Base-by-base conservation (phyloP, 1,284 basidiomycete genomes). In the Apiotrichum veenhuisii region DNA sequence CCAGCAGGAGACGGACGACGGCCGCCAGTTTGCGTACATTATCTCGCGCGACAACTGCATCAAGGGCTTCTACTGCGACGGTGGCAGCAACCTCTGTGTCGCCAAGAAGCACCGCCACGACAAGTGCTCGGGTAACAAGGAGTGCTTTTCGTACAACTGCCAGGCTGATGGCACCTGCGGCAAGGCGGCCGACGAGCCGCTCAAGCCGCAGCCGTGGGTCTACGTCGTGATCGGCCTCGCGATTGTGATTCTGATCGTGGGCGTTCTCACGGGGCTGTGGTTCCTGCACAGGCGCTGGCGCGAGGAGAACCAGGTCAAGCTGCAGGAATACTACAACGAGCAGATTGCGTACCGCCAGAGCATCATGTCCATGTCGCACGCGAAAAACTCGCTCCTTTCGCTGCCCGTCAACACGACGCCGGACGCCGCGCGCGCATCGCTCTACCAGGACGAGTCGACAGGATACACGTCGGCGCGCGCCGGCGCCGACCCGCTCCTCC, bases 291-390 rank as follows among this genome's bases (percentile, higher is more conserved):
- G 83, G 27, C 83, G 83, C 60, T 82, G 86, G 61, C 84, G 89
- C 66, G 85, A 86, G 50, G 77, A 80, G 59, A 88, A 91, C 69
- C 85, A 87, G 50, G 85, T 88, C 77, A 88, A 87, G 75, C 85
- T 89, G 64, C 78, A 85, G 50, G 87, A 90, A 67, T 91, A 92
- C 76, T 91, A 89, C 86, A 85, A 86, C 64, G 89, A 92, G 78
- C 62, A 77, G 72, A 71, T 76, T 43, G 75, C 76, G n/a, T 78
- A 77, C 59, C 71, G 76, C 54, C 70, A 77, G 65, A 73, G 71
- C 11, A 76, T 78, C 70, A 77, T 77, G 72, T 66, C 70, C 20
- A 73, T 78, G 69, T 70, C 70, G 25, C 68, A 74, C 37, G 74
- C 77, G 23, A 73, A 73, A 51, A 72, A 74, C 62, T 69, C 71